phyloP scores from a whole-genome alignment of 805 yeast genomes.

The Metschnikowia arizonensis region DNA sequence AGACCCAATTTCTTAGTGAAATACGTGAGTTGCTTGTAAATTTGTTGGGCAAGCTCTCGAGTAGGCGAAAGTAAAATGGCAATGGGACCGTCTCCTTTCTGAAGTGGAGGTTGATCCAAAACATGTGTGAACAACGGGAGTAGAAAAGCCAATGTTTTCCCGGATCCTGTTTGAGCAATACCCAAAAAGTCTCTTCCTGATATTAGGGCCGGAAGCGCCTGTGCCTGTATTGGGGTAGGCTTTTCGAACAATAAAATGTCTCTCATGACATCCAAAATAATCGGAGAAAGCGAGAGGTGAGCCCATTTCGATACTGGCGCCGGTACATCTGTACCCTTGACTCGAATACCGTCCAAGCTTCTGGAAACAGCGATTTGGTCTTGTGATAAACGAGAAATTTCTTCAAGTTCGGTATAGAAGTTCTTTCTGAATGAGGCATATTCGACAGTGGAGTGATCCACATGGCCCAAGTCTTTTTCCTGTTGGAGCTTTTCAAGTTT shows the following conservation, averaged over 20 bases:
- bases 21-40: constrained; percentile 57
- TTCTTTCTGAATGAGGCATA: constrained; percentile 55
- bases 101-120: constrained; percentile 58
- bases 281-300: constrained; percentile 71
- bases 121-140: constrained; percentile 84
- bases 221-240: constrained; percentile 89
- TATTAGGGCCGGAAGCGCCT: constrained; percentile 88
- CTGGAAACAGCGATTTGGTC: constrained; percentile 58
- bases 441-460: constrained; percentile 42
- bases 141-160: constrained; percentile 86
- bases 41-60: constrained; percentile 85
- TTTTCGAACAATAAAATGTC: constrained; percentile 46
- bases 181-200: constrained; percentile 87
- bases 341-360: constrained; percentile 58
- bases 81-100: constrained; percentile 64
- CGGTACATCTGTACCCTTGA: constrained; percentile 55
- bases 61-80: constrained; percentile 87
- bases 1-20: constrained; percentile 52
- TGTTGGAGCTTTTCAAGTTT: constrained; percentile 41
- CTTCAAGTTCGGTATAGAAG: constrained; percentile 61
- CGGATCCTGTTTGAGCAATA: constrained; percentile 95
- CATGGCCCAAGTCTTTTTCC: constrained; percentile 47
- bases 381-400: constrained; percentile 42
- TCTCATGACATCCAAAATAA: constrained; percentile 49
- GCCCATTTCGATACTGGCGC: constrained; percentile 75